A percentile compares a stretch with the other conserved stretches of the same genome.
These are phyloP conservation scores for Fusarium agapanthi DNA, from an alignment of 2,329 filamentous ascomycete genomes.

Conservation along the genomic window DNA sequence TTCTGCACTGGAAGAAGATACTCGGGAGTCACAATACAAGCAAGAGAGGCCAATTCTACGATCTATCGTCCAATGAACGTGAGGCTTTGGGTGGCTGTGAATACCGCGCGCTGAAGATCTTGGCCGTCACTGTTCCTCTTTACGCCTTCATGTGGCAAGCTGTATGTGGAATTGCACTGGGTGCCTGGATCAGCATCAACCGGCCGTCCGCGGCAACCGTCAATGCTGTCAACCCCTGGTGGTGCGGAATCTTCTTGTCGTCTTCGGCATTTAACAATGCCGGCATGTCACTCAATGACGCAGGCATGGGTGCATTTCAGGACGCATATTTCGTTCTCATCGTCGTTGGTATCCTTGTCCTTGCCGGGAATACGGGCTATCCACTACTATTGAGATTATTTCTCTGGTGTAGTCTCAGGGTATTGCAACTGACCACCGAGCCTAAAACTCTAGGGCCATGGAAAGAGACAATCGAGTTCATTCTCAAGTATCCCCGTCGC, in stretches of 20 bases:
- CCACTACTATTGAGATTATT: slow-evolving; percentile 69
- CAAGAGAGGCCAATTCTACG: slow-evolving; percentile 64
- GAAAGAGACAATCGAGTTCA: slow-evolving; percentile 62
- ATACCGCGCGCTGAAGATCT: slow-evolving; percentile 68
- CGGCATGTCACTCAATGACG: slow-evolving; percentile 74
- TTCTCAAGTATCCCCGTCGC: slow-evolving; percentile 64
- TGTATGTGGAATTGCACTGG: slow-evolving; percentile 65
- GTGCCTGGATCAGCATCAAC: slow-evolving; percentile 66
- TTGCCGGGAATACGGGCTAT: slow-evolving; percentile 73
- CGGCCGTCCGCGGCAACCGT: slow-evolving; percentile 56
- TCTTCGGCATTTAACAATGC: slow-evolving; percentile 76
- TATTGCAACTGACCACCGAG: slow-evolving; percentile 51
- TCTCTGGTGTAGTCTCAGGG: slow-evolving; percentile 61
- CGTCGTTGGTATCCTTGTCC: slow-evolving; percentile 64
- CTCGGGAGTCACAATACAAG: slow-evolving; percentile 52
- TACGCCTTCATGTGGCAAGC: slow-evolving; percentile 70
- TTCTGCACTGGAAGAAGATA: slow-evolving; percentile 46
- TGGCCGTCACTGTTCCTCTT: slow-evolving; percentile 66
- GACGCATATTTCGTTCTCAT: slow-evolving; percentile 60
- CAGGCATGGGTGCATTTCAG: slow-evolving; percentile 71
- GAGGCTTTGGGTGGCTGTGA: slow-evolving; percentile 69
- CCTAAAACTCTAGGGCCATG: slow-evolving; percentile 49
- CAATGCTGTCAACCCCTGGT: slow-evolving; percentile 73
- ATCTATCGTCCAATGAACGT: slow-evolving; percentile 61
- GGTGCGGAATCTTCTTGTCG: slow-evolving; percentile 73